Evolutionary conservation across 805 yeast species (phyloP).

Genomic region (Starmerella gropengiesseri): DNA sequence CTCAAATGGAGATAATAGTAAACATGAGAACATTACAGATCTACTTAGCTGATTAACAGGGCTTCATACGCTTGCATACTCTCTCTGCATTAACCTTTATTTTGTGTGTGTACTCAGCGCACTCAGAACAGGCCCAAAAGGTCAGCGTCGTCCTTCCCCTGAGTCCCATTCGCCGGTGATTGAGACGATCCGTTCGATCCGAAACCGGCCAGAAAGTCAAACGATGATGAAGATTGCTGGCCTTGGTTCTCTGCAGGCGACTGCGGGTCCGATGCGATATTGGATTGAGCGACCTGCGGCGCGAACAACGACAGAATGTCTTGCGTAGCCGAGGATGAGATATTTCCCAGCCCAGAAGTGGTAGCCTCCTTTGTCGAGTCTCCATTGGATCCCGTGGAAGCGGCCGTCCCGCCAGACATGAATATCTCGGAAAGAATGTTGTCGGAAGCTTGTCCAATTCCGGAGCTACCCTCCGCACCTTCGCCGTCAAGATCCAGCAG

Average conservation of each 20-base stretch:
- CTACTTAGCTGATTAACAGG: too few species aligned
- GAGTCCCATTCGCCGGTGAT: not conserved
- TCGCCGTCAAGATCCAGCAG: slow-evolving; percentile 70
- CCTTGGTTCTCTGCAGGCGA: too few species aligned
- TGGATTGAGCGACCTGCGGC: slow-evolving; percentile 8
- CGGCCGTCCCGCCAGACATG: slow-evolving; percentile 17
- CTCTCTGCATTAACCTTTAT: too few species aligned
- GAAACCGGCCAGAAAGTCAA: slow-evolving; percentile 4
- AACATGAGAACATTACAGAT: too few species aligned
- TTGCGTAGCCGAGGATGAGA: slow-evolving; percentile 27
- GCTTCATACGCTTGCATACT: too few species aligned
- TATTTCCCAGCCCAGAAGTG: not conserved
- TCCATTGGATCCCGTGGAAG: slow-evolving; percentile 2
- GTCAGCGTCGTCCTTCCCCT: slow-evolving; percentile 24
- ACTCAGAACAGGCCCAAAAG: slow-evolving; percentile 27
- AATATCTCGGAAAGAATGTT: slow-evolving; percentile 25
- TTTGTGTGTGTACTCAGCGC: too few species aligned
- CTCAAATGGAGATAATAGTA: too few species aligned
- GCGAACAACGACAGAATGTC: slow-evolving; percentile 42
- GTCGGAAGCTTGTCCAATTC: slow-evolving; percentile 15
- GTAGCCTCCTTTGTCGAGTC: too few species aligned
- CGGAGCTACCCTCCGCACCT: slow-evolving; percentile 18
- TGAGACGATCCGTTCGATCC: not conserved
- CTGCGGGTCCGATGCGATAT: not conserved
- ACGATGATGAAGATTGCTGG: not conserved